phyloP scores from a whole-genome alignment of 192 early-diverging fungal species.

The Chytriomyces confervae region DNA sequence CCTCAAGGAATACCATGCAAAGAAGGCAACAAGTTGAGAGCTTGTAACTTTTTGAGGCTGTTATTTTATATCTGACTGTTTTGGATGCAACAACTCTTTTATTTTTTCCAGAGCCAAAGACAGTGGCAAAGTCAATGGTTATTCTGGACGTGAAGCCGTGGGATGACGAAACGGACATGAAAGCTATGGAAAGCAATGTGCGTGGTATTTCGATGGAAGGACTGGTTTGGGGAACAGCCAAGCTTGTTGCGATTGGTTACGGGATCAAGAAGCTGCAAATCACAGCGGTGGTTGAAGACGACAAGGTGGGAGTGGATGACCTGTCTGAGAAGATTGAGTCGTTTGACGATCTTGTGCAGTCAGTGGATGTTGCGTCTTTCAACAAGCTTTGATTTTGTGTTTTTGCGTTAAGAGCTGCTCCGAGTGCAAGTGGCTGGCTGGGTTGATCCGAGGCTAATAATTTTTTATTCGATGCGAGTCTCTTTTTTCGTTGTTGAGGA shows the following conservation, averaged over 20 bases:
- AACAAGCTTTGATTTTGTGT: slow-evolving; percentile 25
- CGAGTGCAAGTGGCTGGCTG: background rate
- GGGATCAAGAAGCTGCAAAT: slow-evolving; percentile 98
- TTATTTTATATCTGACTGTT: slow-evolving; percentile 7
- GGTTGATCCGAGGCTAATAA: too few relatives aligned
- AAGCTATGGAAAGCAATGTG: slow-evolving; percentile 73
- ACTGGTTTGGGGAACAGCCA: slow-evolving; percentile 84
- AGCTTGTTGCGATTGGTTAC: slow-evolving; percentile 85
- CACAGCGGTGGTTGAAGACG: slow-evolving; percentile 90
- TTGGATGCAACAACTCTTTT: background rate
- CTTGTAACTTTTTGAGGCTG: background rate
- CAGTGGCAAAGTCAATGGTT: slow-evolving; percentile 90
- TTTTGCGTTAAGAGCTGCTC: background rate
- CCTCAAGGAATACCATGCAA: slow-evolving; percentile 87
- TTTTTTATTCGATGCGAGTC: too few relatives aligned
- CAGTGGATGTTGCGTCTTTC: slow-evolving; percentile 32
- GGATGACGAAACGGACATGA: slow-evolving; percentile 94
- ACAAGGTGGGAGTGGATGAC: slow-evolving; percentile 87
- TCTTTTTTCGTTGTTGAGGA: too few relatives aligned
- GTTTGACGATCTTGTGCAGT: slow-evolving; percentile 54
- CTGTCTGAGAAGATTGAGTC: slow-evolving; percentile 76
- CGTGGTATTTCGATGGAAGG: slow-evolving; percentile 83
- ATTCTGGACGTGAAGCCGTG: slow-evolving; percentile 97
- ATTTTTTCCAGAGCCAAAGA: slow-evolving; percentile 64
- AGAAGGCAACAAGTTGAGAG: slow-evolving; percentile 78